Percentiles rank a stretch among this genome's conserved stretches.
Conservation (phyloP, 768 basidiomycete genomes). For the Mycena haematopus region DNA sequence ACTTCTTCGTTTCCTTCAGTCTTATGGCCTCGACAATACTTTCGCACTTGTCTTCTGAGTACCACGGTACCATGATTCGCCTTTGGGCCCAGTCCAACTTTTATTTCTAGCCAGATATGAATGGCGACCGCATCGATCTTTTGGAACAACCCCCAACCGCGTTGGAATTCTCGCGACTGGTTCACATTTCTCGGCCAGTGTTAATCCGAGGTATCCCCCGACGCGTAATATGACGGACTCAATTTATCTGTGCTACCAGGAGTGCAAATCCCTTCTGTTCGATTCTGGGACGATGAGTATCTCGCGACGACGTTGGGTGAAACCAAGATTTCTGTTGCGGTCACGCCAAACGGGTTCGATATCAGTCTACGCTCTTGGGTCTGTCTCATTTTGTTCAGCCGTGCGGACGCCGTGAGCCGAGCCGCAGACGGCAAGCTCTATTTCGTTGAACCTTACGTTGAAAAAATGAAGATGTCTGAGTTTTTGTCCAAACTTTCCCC, state of each 20-base stretch:
- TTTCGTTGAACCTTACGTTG: conserved; percentile 77
- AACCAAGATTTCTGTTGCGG: conserved; percentile 68
- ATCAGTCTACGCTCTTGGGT: background rate
- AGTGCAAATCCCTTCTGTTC: conserved; percentile 51
- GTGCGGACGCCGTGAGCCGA: conserved; percentile 74
- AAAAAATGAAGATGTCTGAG: conserved; percentile 68
- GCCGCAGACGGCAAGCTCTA: conserved; percentile 62
- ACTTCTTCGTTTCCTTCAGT: background rate
- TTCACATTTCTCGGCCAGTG: conserved; percentile 74
- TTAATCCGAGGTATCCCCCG: conserved; percentile 66
- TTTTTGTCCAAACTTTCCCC: conserved; percentile 50
- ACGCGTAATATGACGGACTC: background rate
- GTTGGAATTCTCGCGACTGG: conserved; percentile 71
- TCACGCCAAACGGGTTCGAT: conserved; percentile 83
- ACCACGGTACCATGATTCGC: conserved; percentile 41
- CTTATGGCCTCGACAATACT: background rate
- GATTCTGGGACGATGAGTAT: conserved; percentile 72
- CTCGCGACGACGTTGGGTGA: conserved; percentile 62
- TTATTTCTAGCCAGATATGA: conserved; percentile 54
- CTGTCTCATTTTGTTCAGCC: conserved; percentile 46
- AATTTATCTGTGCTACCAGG: conserved; percentile 42
- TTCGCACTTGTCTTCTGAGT: conserved; percentile 48
- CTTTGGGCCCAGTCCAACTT: background rate
- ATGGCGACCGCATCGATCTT: conserved; percentile 57
- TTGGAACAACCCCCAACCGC: conserved; percentile 65